Percentiles rank a stretch among this genome's conserved stretches.
phyloP scores from a whole-genome alignment of 139 green algal genomes.

The Chlamydomonas applanata region DNA sequence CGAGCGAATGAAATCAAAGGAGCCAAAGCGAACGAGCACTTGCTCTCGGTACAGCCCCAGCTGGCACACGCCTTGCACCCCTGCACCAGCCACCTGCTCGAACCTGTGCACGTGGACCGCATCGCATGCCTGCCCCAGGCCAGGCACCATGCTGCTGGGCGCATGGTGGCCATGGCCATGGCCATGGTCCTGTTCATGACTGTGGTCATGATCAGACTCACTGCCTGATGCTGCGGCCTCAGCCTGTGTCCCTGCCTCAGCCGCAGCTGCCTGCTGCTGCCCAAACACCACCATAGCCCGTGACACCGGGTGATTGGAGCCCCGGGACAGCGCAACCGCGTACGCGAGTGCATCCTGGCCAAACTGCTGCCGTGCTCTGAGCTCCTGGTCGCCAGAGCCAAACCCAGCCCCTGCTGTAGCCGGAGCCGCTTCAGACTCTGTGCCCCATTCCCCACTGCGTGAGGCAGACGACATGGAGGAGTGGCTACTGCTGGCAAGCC shows the following conservation, averaged over 20 bases:
- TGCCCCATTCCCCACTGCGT: no score
- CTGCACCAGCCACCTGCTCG: constrained; percentile 44
- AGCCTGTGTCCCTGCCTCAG: no score
- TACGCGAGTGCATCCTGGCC: constrained; percentile 28
- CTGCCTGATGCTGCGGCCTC: no score
- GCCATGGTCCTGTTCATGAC: not conserved
- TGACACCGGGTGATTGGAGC: constrained; percentile 53
- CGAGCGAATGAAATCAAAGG: constrained; percentile 44
- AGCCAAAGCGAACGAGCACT: constrained; percentile 55
- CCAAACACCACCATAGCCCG: constrained; percentile 35
- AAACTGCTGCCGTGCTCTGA: no score
- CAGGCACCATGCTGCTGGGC: not conserved
- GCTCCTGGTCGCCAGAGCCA: no score
- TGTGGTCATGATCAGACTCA: not conserved
- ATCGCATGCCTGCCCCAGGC: constrained; percentile 3
- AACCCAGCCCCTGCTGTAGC: no score
- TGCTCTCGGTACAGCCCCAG: not conserved
- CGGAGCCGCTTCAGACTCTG: no score
- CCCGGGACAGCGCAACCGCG: constrained; percentile 40
- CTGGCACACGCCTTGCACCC: constrained; percentile 47
- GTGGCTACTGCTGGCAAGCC: not conserved
- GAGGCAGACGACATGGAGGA: no score
- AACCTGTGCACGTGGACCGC: constrained; percentile 14
- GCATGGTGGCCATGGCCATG: constrained; percentile 11
- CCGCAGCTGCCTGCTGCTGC: not conserved